Conservation (phyloP, 1,139 yeast genomes). For the Blastobotrys apis region DNA sequence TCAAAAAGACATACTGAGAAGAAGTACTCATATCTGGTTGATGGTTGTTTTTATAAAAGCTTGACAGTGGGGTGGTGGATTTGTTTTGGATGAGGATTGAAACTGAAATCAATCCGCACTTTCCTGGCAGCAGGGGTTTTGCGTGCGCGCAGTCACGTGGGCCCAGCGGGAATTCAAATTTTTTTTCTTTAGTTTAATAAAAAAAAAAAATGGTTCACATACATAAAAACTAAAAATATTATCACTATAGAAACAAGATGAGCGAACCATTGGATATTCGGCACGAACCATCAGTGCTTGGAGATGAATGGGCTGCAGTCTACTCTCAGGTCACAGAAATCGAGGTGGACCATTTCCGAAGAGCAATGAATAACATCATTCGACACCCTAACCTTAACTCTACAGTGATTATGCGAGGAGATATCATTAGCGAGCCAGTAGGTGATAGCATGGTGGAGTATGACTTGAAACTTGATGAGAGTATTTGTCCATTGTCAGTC, state of each 20-base stretch:
- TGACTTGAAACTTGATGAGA: constrained; percentile 32
- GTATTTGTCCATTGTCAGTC: constrained; percentile 29
- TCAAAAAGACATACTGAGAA: constrained; percentile 21
- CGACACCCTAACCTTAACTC: constrained; percentile 89
- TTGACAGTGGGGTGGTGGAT: too few relatives aligned
- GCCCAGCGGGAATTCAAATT: neutral
- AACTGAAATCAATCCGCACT: too few relatives aligned
- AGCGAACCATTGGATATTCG: constrained; percentile 25
- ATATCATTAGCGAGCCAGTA: constrained; percentile 54
- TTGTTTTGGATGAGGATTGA: too few relatives aligned
- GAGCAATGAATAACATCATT: constrained; percentile 77
- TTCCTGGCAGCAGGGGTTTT: too few relatives aligned
- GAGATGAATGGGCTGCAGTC: constrained; percentile 55
- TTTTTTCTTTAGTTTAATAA: neutral
- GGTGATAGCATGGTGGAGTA: constrained; percentile 15
- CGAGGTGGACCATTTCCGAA: constrained; percentile 49
- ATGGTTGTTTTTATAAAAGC: too few relatives aligned
- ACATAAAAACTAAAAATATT: too few relatives aligned
- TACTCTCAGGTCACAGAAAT: constrained; percentile 34
- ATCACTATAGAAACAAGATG: neutral
- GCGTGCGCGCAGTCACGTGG: neutral
- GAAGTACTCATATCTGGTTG: constrained; percentile 6
- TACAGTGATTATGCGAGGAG: constrained; percentile 85
- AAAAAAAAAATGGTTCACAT: too few relatives aligned
- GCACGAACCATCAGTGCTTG: constrained; percentile 46